Conservation (phyloP, 176 grass and related monocot species). For the Oryza nivara region DNA sequence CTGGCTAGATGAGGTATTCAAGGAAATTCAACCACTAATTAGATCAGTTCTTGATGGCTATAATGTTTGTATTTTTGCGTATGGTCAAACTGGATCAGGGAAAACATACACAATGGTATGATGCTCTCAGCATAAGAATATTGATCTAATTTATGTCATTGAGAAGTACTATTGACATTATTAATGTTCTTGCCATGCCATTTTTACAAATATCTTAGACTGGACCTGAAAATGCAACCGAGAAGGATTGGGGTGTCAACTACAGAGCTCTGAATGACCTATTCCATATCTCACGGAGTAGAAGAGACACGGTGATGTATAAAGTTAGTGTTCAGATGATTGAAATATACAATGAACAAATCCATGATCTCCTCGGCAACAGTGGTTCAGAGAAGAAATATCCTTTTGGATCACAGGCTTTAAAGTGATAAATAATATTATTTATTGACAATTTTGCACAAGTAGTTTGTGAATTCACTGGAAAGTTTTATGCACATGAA, state of each 20-base stretch:
- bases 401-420: conserved; percentile 55
- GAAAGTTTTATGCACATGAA: conserved; percentile 13
- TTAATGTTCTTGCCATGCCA: not conserved
- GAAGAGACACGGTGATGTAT: conserved; percentile 65
- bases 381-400: conserved; percentile 81
- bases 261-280: conserved; percentile 85
- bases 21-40: conserved; percentile 81
- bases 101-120: conserved; percentile 99
- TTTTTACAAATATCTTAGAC: conserved; percentile 53
- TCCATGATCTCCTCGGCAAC: conserved; percentile 69
- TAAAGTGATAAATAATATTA: not conserved
- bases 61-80: conserved; percentile 95
- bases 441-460: conserved; percentile 9
- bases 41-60: conserved; percentile 94
- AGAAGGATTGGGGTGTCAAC: conserved; percentile 85
- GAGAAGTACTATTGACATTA: not conserved
- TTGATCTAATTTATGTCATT: conserved; percentile 9
- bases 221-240: conserved; percentile 66
- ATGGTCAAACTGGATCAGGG: conserved; percentile 98
- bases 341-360: conserved; percentile 98
- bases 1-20: conserved; percentile 77
- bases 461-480: conserved; percentile 13
- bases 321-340: conserved; percentile 90
- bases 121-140: not conserved
- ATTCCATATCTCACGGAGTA: conserved; percentile 72